Conservation (phyloP, 345 rosid species). For the Adansonia digitata region DNA sequence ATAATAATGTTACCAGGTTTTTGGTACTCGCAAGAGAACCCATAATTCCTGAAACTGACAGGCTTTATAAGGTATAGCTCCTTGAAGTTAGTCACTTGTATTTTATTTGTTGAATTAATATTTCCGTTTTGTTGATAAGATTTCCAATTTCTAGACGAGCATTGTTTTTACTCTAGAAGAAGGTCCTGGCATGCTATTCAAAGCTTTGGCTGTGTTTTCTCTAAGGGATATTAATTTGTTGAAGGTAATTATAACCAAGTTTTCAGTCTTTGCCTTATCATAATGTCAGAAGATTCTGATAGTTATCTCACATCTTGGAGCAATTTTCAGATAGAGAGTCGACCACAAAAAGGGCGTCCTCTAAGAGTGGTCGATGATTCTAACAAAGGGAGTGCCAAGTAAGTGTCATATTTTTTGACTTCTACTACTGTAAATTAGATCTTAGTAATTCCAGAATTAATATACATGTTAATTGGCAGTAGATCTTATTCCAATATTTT, state of each 20-base stretch:
- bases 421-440: background rate
- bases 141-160: conserved; percentile 68
- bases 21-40: conserved; percentile 92
- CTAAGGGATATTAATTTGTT: conserved; percentile 73
- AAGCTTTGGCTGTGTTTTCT: conserved; percentile 89
- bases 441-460: background rate
- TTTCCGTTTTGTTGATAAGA: conserved; percentile 3
- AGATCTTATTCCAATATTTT: background rate
- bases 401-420: conserved; percentile 21
- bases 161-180: conserved; percentile 93
- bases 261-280: background rate
- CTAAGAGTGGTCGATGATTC: conserved; percentile 77
- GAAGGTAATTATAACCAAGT: conserved; percentile 41
- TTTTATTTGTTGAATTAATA: background rate
- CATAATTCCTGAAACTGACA: conserved; percentile 61
- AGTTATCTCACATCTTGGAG: background rate
- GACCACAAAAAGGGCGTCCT: conserved; percentile 72
- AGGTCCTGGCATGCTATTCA: conserved; percentile 87
- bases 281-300: conserved; percentile 2
- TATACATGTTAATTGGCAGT: background rate
- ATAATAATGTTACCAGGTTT: conserved; percentile 73
- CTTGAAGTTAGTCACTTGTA: background rate
- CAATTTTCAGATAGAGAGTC: conserved; percentile 76
- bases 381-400: conserved; percentile 76
- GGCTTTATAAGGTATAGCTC: conserved; percentile 60